phyloP scores from a whole-genome alignment of 2,329 filamentous ascomycete genomes.

The Paraphoma sp. region DNA sequence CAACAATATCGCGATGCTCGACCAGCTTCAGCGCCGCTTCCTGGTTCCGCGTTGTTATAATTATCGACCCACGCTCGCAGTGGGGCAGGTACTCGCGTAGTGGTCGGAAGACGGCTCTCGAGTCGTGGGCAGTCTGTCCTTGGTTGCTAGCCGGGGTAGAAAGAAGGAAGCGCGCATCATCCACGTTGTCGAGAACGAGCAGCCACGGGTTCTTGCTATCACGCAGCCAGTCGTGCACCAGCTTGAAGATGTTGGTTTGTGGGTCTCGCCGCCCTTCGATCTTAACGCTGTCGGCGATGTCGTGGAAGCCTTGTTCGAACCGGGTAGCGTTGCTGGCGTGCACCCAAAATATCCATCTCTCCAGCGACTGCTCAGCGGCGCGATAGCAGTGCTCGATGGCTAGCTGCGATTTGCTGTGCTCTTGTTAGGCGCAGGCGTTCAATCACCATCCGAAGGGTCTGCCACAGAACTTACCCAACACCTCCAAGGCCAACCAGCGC shows the following conservation, averaged over 20 bases:
- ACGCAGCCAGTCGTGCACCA: background rate
- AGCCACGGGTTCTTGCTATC: background rate
- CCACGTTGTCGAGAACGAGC: background rate
- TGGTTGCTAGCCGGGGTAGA: background rate
- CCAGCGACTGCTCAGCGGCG: background rate
- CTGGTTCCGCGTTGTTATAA: background rate
- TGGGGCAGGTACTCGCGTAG: background rate
- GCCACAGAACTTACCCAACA: background rate
- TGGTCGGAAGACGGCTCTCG: background rate
- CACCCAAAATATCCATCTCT: background rate
- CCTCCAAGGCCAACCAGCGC: background rate
- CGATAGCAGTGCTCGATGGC: background rate
- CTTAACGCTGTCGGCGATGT: background rate
- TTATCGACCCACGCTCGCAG: background rate
- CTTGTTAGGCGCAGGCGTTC: background rate
- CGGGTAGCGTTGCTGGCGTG: background rate
- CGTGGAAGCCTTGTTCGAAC: background rate
- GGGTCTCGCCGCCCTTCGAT: background rate
- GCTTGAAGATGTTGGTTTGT: background rate
- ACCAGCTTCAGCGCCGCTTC: background rate
- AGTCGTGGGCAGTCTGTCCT: background rate
- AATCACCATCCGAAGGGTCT: too few relatives aligned
- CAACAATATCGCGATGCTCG: background rate
- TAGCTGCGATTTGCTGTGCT: background rate
- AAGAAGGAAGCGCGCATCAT: background rate